A percentile compares a stretch with the other conserved stretches of the same genome.
Conservation (phyloP, 768 basidiomycete genomes). For the Auriscalpium orientale region DNA sequence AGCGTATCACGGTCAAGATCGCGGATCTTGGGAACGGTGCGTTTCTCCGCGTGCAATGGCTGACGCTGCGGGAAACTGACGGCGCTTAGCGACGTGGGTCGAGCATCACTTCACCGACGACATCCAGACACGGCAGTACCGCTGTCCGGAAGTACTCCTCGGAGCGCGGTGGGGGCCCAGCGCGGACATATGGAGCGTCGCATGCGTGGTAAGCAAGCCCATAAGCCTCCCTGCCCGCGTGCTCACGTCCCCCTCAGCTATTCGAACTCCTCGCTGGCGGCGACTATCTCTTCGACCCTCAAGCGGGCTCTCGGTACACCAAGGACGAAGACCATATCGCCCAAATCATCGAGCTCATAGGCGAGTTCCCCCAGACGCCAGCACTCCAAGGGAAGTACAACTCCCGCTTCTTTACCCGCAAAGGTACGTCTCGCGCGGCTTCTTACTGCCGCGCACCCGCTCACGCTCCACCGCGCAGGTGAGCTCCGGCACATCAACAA, state of each 20-base stretch:
- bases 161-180: constrained; percentile 94
- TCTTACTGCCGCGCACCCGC: not conserved
- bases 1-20: constrained; percentile 95
- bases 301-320: constrained; percentile 87
- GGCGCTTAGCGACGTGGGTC: constrained; percentile 63
- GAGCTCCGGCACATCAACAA: constrained; percentile 94
- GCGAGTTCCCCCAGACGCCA: constrained; percentile 76
- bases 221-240: constrained; percentile 19
- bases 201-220: constrained; percentile 61
- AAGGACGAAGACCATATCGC: constrained; percentile 98
- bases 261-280: constrained; percentile 96
- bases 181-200: constrained; percentile 95
- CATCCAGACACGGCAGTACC: constrained; percentile 95
- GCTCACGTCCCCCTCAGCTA: constrained; percentile 39
- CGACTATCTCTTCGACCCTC: constrained; percentile 97
- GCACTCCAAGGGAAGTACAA: constrained; percentile 91
- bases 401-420: constrained; percentile 92
- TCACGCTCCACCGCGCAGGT: constrained; percentile 26
- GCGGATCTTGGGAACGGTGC: constrained; percentile 94
- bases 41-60: constrained; percentile 19
- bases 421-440: constrained; percentile 47
- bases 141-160: constrained; percentile 95
- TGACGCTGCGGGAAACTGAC: constrained; percentile 4
- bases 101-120: constrained; percentile 99
- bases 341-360: constrained; percentile 94